Evolutionary conservation across 2,329 filamentous ascomycete species (phyloP).

Genomic region (Stromatinia cepivora): DNA sequence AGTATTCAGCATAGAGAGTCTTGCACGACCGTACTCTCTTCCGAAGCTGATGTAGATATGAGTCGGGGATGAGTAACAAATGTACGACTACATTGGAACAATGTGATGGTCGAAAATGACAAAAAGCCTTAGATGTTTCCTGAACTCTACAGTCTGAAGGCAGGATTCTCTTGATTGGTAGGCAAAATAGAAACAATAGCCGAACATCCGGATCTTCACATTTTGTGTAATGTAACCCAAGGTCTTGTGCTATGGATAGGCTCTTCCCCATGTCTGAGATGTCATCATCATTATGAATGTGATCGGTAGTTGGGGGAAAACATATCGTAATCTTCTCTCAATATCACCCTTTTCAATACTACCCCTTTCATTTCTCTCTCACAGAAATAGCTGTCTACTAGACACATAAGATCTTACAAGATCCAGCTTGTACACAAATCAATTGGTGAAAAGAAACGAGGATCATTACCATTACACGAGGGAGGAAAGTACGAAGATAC

Average conservation of each 20-base stretch:
- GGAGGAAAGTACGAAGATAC: neutral
- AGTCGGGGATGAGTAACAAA: too few species aligned
- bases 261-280: conserved; percentile 7
- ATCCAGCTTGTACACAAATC: neutral
- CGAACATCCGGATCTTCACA: neutral
- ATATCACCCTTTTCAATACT: too few species aligned
- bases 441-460: neutral
- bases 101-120: too few species aligned
- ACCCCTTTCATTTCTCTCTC: too few species aligned
- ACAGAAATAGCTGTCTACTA: neutral
- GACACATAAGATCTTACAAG: neutral
- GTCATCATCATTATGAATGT: neutral
- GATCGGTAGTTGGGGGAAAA: neutral
- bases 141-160: too few species aligned
- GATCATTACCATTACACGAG: neutral
- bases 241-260: neutral
- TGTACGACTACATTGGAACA: too few species aligned
- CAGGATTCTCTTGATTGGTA: too few species aligned
- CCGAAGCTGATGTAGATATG: too few species aligned
- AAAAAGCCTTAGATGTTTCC: too few species aligned
- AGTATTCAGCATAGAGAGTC: too few species aligned
- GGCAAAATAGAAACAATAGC: neutral
- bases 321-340: neutral
- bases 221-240: neutral
- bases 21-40: too few species aligned